A percentile compares a stretch with the other conserved stretches of the same genome.
Conservation (phyloP, 1,284 basidiomycete genomes). For the Macrocybe sp. region DNA sequence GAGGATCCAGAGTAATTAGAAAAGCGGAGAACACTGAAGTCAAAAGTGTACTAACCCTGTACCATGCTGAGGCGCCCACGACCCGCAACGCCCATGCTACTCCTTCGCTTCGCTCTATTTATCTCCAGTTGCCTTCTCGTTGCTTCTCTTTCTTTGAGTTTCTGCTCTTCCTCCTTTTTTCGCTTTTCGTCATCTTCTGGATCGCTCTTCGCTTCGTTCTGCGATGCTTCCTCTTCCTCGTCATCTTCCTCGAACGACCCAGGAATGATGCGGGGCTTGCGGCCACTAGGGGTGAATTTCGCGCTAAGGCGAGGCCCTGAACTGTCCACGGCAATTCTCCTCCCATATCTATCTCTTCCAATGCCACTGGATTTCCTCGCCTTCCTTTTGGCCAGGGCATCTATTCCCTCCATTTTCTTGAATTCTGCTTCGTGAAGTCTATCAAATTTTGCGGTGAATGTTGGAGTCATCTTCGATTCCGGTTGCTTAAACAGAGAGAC, state of each 20-base stretch:
- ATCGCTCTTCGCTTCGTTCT: conserved; percentile 16
- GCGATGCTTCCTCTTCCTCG: conserved; percentile 35
- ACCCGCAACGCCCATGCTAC: conserved; percentile 45
- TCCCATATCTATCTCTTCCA: conserved; percentile 25
- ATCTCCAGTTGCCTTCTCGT: conserved; percentile 57
- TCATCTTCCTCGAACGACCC: conserved; percentile 53
- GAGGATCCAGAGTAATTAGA: conserved; percentile 5
- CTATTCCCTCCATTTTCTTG: conserved; percentile 73
- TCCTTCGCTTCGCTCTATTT: conserved; percentile 59
- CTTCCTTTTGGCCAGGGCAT: conserved; percentile 53
- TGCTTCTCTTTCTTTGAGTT: conserved; percentile 51
- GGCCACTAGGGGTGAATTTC: conserved; percentile 45
- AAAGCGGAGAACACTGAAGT: conserved; percentile 3
- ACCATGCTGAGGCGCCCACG: conserved; percentile 39
- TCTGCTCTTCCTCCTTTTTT: conserved; percentile 32
- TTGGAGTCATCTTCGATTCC: conserved; percentile 18
- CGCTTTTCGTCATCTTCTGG: conserved; percentile 25
- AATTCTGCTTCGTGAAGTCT: conserved; percentile 60
- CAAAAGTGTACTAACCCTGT: conserved; percentile 31
- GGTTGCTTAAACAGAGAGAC: not conserved
- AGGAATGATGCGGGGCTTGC: conserved; percentile 42
- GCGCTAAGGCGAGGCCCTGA: conserved; percentile 28
- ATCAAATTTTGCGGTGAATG: conserved; percentile 46
- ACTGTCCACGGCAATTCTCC: conserved; percentile 25
- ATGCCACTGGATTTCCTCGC: conserved; percentile 36